These are phyloP conservation scores for Thermothelomyces thermophilus DNA, from an alignment of 2,329 filamentous ascomycete species.

Conservation along the genomic window DNA sequence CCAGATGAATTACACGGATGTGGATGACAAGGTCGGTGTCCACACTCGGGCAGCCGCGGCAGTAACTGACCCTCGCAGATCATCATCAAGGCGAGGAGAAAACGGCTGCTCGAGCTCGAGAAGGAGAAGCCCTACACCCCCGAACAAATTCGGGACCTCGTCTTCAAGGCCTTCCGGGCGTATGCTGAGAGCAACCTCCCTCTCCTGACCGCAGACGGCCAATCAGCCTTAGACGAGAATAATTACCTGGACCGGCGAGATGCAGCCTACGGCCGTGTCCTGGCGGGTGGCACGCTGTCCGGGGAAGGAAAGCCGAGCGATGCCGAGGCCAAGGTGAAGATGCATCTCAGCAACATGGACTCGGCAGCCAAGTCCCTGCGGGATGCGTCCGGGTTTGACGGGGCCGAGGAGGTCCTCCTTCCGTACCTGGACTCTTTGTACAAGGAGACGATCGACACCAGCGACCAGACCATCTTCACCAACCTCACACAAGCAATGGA, in stretches of 20 bases:
- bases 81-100: constrained; percentile 61
- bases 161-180: constrained; percentile 46
- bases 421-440: constrained; percentile 73
- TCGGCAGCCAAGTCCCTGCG: constrained; percentile 46
- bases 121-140: constrained; percentile 59
- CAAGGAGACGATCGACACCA: constrained; percentile 55
- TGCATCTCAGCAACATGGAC: constrained; percentile 67
- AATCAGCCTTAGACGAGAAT: constrained; percentile 37
- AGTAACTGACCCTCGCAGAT: constrained; percentile 34
- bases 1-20: constrained; percentile 80
- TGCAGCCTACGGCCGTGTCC: constrained; percentile 46
- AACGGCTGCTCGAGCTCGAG: constrained; percentile 72
- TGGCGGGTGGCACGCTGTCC: constrained; percentile 49
- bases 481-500: constrained; percentile 82
- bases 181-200: constrained; percentile 52
- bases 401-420: constrained; percentile 61
- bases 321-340: constrained; percentile 79
- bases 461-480: constrained; percentile 70
- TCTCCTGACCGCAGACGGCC: constrained; percentile 36
- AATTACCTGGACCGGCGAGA: constrained; percentile 47
- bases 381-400: constrained; percentile 39
- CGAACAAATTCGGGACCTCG: constrained; percentile 42
- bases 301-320: constrained; percentile 61
- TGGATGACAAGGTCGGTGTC: constrained; percentile 34
- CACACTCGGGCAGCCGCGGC: not conserved